Percentiles rank a stretch among this genome's conserved stretches.
These are phyloP conservation scores for Cornus florida DNA, from an alignment of 148 eudicot species.

Conservation along the genomic window DNA sequence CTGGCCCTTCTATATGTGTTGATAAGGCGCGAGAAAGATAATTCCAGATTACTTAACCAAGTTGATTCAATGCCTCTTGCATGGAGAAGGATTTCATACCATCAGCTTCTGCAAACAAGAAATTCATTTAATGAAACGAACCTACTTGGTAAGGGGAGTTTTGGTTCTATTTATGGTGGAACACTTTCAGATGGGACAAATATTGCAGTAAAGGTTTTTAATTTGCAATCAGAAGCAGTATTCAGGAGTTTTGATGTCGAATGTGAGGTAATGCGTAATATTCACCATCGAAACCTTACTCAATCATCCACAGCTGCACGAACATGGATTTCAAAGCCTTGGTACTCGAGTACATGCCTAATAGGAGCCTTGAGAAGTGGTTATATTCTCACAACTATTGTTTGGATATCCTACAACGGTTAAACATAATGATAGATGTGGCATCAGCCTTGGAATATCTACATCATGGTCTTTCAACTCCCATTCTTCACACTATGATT, in stretches of 20 bases:
- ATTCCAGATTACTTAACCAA: background rate
- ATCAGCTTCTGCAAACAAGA: background rate
- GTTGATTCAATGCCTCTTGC: background rate
- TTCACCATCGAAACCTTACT: constrained; percentile 28
- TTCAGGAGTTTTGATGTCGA: constrained; percentile 25
- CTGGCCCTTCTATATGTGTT: background rate
- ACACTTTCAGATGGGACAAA: constrained; percentile 18
- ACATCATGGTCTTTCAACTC: no score
- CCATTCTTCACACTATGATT: no score
- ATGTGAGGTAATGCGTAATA: constrained; percentile 13
- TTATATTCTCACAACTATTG: background rate
- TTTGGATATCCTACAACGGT: no score
- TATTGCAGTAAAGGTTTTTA: constrained; percentile 27
- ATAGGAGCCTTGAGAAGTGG: background rate
- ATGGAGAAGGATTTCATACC: constrained; percentile 20
- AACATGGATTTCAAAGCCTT: constrained; percentile 12
- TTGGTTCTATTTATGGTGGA: constrained; percentile 1
- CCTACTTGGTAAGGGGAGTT: background rate
- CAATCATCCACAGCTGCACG: background rate
- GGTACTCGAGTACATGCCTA: constrained; percentile 16
- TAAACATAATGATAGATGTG: no score
- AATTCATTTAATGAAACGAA: background rate
- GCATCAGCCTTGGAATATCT: no score
- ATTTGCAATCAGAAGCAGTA: constrained; percentile 9
- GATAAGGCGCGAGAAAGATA: background rate